Evolutionary conservation across 306 rosid genomes (phyloP), one percentile per base, ranked within the genome.

Genomic region (Erythrophleum fordii): DNA sequence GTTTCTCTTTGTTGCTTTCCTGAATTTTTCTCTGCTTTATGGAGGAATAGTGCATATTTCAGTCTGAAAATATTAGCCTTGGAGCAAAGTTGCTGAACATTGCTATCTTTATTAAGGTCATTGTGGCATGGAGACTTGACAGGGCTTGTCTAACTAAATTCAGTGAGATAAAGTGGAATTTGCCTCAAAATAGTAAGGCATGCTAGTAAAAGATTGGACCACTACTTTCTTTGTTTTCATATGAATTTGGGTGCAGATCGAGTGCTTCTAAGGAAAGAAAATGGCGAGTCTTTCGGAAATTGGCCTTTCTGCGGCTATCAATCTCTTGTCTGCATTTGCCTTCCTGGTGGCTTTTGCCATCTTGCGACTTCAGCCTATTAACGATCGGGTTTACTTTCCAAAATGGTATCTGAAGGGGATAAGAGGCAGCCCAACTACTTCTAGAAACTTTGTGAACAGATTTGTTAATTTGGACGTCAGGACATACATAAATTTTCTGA

Each of bases 391-490:
- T 49, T 95, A 92, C 85, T 95, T 95, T 51, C 95, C 98, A 25
- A 95, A 95, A 88, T 95, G 98, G 98, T 95, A 95, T 70, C 90
- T 90, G 53, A 95, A 91, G 80, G 98, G 97, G 68, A 81, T 91
- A 81, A 90, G 98, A 86, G 86, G 89, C 65, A 95, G 94, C 64
- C 98, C 98, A 2, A 83, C 82, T 11, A 67, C 72, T 56, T 74
- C 90, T 2, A 89, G 83, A 49, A 49, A 88, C 11, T 0, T 6
- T 17, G 87, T 83, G 6, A 81, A 78, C 68, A 92, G 85, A 45
- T 88, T 92, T 79, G 87, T 95, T 58, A 95, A 95, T 80, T 86
- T 95, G 80, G 95, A 95, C 51, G 41, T 28, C 14, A 69, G 74
- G 4, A 87, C 89, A 31, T 92, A 92, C 70, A 4, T 90, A 16